Conservation (phyloP, 371 early-diverging fungal genomes). For the Apophysomyces variabilis region DNA sequence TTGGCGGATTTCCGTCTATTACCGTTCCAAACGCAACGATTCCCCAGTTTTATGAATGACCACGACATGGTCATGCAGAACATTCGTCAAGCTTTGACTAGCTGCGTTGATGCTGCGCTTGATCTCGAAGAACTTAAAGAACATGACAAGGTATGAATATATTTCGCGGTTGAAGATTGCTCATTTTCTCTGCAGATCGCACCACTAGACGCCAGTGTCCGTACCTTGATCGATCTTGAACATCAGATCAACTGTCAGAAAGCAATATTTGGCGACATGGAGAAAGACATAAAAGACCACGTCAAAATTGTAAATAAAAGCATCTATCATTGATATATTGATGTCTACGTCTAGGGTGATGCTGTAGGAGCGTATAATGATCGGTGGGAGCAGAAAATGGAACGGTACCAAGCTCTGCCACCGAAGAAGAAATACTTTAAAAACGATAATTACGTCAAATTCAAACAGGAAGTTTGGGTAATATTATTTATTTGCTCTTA, state of each 20-base stretch:
- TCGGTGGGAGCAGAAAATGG: not conserved
- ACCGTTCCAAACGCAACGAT: conserved; percentile 3
- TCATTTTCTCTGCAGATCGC: not conserved
- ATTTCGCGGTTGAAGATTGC: not conserved
- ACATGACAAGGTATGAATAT: conserved; percentile 5
- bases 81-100: conserved; percentile 12
- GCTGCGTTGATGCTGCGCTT: conserved; percentile 17
- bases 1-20: conserved; percentile 5
- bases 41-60: conserved; percentile 10
- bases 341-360: conserved; percentile 7
- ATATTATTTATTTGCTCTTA: not conserved
- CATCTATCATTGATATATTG: not conserved
- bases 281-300: not conserved
- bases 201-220: conserved; percentile 11
- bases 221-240: conserved; percentile 21
- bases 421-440: conserved; percentile 12
- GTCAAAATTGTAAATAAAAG: not conserved
- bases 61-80: conserved; percentile 13
- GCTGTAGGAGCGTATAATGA: conserved; percentile 1
- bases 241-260: conserved; percentile 15
- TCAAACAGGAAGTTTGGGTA: conserved; percentile 23
- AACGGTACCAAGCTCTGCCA: not conserved
- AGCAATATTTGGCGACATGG: conserved; percentile 11
- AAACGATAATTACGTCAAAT: conserved; percentile 12
- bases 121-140: conserved; percentile 23